Base-by-base conservation (phyloP, 2,329 filamentous ascomycete species). In the Bretziella fagacearum region DNA sequence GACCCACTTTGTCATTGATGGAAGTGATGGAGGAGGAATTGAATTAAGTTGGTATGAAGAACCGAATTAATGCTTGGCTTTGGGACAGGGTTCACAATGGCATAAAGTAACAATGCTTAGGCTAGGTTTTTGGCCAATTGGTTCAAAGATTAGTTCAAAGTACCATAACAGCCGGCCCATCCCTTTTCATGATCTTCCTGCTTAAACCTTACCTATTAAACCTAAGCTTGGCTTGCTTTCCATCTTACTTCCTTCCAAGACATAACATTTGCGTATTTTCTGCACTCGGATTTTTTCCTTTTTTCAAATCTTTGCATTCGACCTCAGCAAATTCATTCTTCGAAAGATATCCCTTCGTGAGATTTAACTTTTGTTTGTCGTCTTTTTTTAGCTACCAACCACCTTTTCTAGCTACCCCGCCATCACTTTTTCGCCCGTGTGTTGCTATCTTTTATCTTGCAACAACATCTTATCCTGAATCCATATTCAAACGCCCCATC, bases 161-260 rank as follows among this genome's bases (percentile, higher is more conserved):
- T n/a, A 45, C 23, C 25, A 36, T 29, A 23, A 39, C 23, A 39
- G 2, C 40, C 11, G 26, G 20, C 25, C 43, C 30, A 45, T 45
- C 43, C 43, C 43, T 45, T 45, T 45, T 45, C 30, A 45, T 20
- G 43, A 37, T 35, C 32, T 26, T 45, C 42, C 27, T 20, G 20
- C 29, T 26, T 36, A 36, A n/a, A 45, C 13, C 18, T 39, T 39
- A 33, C 5, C 17, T n/a, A 20, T 39, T 22, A 18, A 17, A 39
- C 35, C 18, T 39, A 22, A 39, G 17, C 15, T 39, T 20, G 29
- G n/a, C 30, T 26, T 36, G 27, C 30, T 25, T n/a, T 10, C 20
- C 18, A 22, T 39, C 18, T 23, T 22, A 10, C 18, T 39, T 39
- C 23, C n/a, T 39, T 39, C 35, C 18, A 7, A 23, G 35, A 39